phyloP scores from a whole-genome alignment of 352 stramenopile genomes.

The Globisporangium emineosum region DNA sequence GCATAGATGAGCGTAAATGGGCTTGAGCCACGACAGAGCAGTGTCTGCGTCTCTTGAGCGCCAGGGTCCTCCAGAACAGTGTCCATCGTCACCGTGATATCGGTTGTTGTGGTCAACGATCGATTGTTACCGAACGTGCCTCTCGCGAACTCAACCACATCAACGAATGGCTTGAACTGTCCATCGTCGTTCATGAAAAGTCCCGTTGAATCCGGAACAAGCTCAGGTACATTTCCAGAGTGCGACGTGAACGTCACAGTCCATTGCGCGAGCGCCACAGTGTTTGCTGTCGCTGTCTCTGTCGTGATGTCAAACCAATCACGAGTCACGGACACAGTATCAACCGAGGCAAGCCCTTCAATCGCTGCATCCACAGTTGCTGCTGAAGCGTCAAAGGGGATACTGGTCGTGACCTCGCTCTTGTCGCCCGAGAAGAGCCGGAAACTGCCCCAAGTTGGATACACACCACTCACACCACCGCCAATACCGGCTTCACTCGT shows the following conservation, averaged over 20 bases:
- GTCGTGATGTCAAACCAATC: slow-evolving; percentile 68
- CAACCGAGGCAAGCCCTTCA: slow-evolving; percentile 74
- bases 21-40: slow-evolving; percentile 45
- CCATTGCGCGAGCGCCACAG: slow-evolving; percentile 64
- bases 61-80: slow-evolving; percentile 58
- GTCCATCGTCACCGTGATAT: slow-evolving; percentile 47
- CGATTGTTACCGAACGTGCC: slow-evolving; percentile 73
- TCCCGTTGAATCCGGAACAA: slow-evolving; percentile 39
- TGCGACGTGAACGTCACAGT: slow-evolving; percentile 62
- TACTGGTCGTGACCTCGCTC: slow-evolving; percentile 38
- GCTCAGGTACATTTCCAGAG: slow-evolving; percentile 42
- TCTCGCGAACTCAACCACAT: slow-evolving; percentile 43
- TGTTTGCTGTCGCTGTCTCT: slow-evolving; percentile 27
- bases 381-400: slow-evolving; percentile 69
- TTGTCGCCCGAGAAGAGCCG: slow-evolving; percentile 45
- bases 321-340: slow-evolving; percentile 70
- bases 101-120: slow-evolving; percentile 44
- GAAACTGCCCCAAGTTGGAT: slow-evolving; percentile 88
- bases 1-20: slow-evolving; percentile 48
- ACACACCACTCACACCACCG: slow-evolving; percentile 69
- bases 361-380: slow-evolving; percentile 60
- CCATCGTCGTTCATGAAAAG: slow-evolving; percentile 43
- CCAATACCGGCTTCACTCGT: slow-evolving; percentile 40
- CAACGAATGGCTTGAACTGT: slow-evolving; percentile 52
- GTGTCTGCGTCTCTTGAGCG: slow-evolving; percentile 65